phyloP scores from a whole-genome alignment of 495 filamentous ascomycete species.

The Amniculicola lignicola region DNA sequence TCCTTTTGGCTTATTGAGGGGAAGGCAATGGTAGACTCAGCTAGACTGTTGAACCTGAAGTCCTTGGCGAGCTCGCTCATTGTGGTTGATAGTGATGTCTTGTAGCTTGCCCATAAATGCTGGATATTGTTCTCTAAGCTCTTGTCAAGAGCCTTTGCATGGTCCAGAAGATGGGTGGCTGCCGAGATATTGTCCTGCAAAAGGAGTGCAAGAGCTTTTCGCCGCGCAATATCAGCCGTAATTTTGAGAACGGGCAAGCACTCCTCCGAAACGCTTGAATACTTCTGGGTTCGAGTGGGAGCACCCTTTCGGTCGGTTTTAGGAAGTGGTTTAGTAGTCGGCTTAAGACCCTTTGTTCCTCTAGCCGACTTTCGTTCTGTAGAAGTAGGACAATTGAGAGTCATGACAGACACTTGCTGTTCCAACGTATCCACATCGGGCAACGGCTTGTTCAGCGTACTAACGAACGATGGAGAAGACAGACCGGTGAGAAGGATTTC shows the following conservation, averaged over 20 bases:
- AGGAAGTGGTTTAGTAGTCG: slow-evolving; percentile 5
- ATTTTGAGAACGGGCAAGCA: slow-evolving; percentile 14
- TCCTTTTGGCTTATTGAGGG: slow-evolving; percentile 55
- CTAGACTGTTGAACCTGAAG: slow-evolving; percentile 81
- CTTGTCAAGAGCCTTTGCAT: slow-evolving; percentile 15
- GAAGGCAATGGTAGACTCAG: slow-evolving; percentile 85
- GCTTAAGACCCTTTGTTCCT: slow-evolving; percentile 14
- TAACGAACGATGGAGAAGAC: slow-evolving; percentile 7
- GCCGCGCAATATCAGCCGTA: slow-evolving; percentile 19
- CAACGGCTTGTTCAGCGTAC: slow-evolving; percentile 4
- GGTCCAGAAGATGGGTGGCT: slow-evolving; percentile 50
- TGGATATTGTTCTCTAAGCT: slow-evolving; percentile 3
- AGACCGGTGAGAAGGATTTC: slow-evolving; percentile 25
- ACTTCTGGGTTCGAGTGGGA: neutral
- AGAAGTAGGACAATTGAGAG: neutral
- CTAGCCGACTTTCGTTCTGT: slow-evolving; percentile 9
- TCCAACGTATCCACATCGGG: slow-evolving; percentile 6
- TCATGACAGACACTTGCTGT: slow-evolving; percentile 9
- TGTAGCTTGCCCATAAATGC: slow-evolving; percentile 29
- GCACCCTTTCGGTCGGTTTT: neutral
- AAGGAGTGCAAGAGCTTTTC: slow-evolving; percentile 57
- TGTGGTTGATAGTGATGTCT: slow-evolving; percentile 56
- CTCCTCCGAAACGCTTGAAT: slow-evolving; percentile 13
- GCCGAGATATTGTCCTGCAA: slow-evolving; percentile 54
- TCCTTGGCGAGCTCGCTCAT: slow-evolving; percentile 69